These are phyloP conservation scores for Pyrenophora graminea DNA, from an alignment of 2,329 filamentous ascomycete genomes.

Conservation along the genomic window DNA sequence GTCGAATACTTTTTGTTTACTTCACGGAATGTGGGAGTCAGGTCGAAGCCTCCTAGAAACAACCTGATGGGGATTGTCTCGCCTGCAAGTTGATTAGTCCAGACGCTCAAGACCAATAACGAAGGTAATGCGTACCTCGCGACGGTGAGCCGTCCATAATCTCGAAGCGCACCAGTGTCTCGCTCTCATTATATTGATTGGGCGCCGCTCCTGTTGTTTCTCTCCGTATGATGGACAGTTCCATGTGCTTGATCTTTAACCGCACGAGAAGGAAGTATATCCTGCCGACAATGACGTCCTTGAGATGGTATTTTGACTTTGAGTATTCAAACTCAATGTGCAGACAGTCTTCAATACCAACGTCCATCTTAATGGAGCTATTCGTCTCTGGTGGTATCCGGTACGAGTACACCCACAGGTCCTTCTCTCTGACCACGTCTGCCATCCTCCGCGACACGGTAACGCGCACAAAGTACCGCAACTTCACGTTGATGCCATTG, in stretches of 20 bases:
- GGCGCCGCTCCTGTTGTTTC: slow-evolving; percentile 96
- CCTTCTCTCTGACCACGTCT: slow-evolving; percentile 97
- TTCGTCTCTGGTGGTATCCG: slow-evolving; percentile 98
- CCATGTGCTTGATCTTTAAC: slow-evolving; percentile 99
- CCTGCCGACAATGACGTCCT: slow-evolving; percentile 96
- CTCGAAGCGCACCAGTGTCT: slow-evolving; percentile 96
- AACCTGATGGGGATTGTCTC: slow-evolving; percentile 95
- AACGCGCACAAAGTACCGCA: slow-evolving; percentile 97
- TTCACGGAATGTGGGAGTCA: slow-evolving; percentile 97
- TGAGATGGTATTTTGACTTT: slow-evolving; percentile 98
- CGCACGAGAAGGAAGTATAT: slow-evolving; percentile 98
- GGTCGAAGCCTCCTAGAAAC: slow-evolving; percentile 95
- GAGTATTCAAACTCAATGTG: slow-evolving; percentile 99
- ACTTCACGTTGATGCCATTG: slow-evolving; percentile 98
- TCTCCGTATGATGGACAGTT: slow-evolving; percentile 93
- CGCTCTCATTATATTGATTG: slow-evolving; percentile 99
- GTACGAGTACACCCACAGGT: slow-evolving; percentile 99
- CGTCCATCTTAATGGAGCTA: slow-evolving; percentile 99
- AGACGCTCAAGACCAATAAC: background rate
- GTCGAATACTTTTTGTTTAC: slow-evolving; percentile 99
- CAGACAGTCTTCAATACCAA: slow-evolving; percentile 97
- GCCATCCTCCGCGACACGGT: slow-evolving; percentile 97
- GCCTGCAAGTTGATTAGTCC: slow-evolving; percentile 52
- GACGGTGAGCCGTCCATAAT: slow-evolving; percentile 99
- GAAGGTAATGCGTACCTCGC: slow-evolving; percentile 63